Evolutionary conservation across 2,329 filamentous ascomycete genomes (phyloP).

Genomic region (Paecilomyces sp.): DNA sequence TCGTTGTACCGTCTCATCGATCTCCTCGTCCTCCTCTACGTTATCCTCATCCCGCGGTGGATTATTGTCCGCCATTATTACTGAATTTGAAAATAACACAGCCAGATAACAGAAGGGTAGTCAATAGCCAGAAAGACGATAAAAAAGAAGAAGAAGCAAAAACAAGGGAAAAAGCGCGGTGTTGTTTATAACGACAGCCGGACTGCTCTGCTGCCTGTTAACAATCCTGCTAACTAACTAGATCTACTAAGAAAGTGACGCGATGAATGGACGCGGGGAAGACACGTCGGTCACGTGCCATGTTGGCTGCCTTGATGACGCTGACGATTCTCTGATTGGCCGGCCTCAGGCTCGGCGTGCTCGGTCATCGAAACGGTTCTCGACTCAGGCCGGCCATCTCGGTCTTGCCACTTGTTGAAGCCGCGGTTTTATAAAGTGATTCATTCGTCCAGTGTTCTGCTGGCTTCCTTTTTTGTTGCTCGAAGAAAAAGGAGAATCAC

Average conservation of each 20-base stretch:
- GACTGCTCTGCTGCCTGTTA: constrained; percentile 6
- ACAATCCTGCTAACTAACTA: too few relatives aligned
- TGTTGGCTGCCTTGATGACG: constrained; percentile 20
- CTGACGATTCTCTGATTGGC: constrained; percentile 20
- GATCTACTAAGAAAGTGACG: constrained; percentile 10
- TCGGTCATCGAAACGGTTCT: constrained; percentile 12
- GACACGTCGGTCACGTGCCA: constrained; percentile 30
- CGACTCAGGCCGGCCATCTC: not conserved
- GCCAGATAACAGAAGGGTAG: not conserved
- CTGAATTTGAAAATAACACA: not conserved
- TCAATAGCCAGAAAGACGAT: not conserved
- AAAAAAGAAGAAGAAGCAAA: not conserved
- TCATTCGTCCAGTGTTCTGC: not conserved
- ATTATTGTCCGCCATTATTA: constrained; percentile 30
- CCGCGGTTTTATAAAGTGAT: too few relatives aligned
- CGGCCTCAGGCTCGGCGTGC: not conserved
- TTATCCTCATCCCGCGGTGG: constrained; percentile 31
- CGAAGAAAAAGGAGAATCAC: not conserved
- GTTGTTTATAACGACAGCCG: not conserved
- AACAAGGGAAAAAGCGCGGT: not conserved
- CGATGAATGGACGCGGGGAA: constrained; percentile 17
- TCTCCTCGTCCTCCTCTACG: constrained; percentile 40
- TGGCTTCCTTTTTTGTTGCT: not conserved
- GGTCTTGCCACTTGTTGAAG: not conserved
- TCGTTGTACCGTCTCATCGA: constrained; percentile 36